phyloP scores from a whole-genome alignment of 148 eudicot genomes.

The Tetragonia tetragonoides region DNA sequence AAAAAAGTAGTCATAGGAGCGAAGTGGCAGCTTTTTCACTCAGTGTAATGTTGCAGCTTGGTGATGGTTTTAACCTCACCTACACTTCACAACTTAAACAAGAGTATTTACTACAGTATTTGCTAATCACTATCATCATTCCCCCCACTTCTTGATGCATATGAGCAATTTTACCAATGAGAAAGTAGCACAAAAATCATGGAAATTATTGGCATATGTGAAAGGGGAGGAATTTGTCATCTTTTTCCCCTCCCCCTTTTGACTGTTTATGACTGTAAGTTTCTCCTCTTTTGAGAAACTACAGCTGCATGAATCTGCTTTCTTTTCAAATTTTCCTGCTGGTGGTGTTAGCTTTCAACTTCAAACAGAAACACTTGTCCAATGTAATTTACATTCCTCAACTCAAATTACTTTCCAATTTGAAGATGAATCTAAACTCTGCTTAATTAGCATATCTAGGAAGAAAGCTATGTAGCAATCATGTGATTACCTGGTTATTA shows the following conservation, averaged over 20 bases:
- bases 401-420: too few relatives aligned
- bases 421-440: too few relatives aligned
- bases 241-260: neutral
- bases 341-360: conserved; percentile 7
- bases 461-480: neutral
- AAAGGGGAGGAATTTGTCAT: conserved; percentile 2
- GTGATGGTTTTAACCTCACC: neutral
- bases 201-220: conserved; percentile 8
- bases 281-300: neutral
- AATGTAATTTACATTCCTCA: too few relatives aligned
- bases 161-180: conserved; percentile 8
- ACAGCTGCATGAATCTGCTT: neutral
- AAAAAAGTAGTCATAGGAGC: too few relatives aligned
- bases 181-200: conserved; percentile 17
- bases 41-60: too few relatives aligned
- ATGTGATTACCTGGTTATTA: neutral
- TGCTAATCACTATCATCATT: conserved; percentile 10
- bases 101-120: neutral
- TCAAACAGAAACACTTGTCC: neutral
- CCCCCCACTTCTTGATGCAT: conserved; percentile 4
- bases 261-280: neutral
- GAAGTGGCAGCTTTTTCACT: too few relatives aligned
- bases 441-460: too few relatives aligned
- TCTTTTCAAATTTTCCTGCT: neutral
- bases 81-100: neutral